A percentile compares a stretch with the other conserved stretches of the same genome.
phyloP scores from a whole-genome alignment of 768 basidiomycete genomes.

The Suillus discolor region DNA sequence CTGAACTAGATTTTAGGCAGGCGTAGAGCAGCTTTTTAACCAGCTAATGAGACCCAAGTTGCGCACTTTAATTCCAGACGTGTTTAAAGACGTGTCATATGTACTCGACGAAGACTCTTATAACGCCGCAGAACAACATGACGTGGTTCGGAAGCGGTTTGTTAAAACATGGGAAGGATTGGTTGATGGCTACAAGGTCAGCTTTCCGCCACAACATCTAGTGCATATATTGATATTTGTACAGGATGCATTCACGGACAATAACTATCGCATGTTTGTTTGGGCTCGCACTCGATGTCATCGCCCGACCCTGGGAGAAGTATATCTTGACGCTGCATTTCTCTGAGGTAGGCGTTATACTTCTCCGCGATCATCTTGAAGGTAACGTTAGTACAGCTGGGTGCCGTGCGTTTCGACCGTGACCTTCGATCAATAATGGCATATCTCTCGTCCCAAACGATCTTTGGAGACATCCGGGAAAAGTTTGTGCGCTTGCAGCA shows the following conservation, averaged over 20 bases:
- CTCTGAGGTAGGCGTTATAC: conserved; percentile 66
- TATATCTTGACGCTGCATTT: conserved; percentile 77
- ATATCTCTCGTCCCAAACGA: conserved; percentile 85
- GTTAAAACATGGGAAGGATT: conserved; percentile 85
- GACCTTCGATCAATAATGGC: conserved; percentile 84
- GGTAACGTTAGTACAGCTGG: conserved; percentile 59
- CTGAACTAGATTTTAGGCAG: conserved; percentile 48
- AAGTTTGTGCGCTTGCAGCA: conserved; percentile 93
- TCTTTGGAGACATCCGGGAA: conserved; percentile 88
- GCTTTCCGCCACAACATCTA: neutral
- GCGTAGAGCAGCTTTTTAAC: conserved; percentile 94
- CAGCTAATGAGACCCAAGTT: conserved; percentile 89
- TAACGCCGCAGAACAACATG: conserved; percentile 79
- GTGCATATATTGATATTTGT: conserved; percentile 4
- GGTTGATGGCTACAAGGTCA: conserved; percentile 86
- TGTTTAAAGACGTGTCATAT: conserved; percentile 91
- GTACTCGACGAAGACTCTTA: conserved; percentile 89
- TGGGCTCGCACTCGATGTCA: conserved; percentile 78
- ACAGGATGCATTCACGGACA: conserved; percentile 86
- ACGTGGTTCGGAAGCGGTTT: conserved; percentile 88
- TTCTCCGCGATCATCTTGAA: neutral
- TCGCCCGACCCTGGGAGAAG: conserved; percentile 97
- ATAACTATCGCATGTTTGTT: conserved; percentile 88
- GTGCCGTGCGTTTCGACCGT: conserved; percentile 93
- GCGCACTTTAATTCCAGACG: conserved; percentile 80